Evolutionary conservation across 352 stramenopile species (phyloP).

Genomic region (Globisporangium megalacanthum): DNA sequence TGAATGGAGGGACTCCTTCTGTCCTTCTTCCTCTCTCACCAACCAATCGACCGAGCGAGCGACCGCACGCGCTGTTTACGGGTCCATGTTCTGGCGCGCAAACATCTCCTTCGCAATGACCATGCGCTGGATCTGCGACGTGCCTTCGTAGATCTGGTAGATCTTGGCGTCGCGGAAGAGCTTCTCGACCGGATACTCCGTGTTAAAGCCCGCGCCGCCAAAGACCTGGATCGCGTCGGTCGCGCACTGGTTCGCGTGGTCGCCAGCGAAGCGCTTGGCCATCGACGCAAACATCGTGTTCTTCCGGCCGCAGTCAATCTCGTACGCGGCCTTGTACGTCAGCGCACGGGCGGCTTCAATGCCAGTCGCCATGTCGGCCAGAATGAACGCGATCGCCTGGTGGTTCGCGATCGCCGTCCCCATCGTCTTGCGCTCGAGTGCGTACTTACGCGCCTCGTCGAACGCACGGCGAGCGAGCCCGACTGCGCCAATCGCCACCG

Average conservation of each 20-base stretch:
- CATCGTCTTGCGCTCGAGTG: constrained; percentile 86
- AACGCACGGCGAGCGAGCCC: constrained; percentile 83
- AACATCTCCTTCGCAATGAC: constrained; percentile 90
- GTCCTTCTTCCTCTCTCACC: neutral
- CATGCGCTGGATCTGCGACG: constrained; percentile 89
- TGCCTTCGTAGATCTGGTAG: constrained; percentile 92
- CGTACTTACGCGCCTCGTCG: constrained; percentile 86
- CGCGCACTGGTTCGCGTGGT: constrained; percentile 84
- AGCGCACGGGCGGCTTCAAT: constrained; percentile 82
- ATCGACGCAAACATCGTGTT: constrained; percentile 90
- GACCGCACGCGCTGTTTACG: constrained; percentile 21
- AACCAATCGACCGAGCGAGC: too few relatives aligned
- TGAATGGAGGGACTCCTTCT: too few relatives aligned
- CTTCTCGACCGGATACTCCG: constrained; percentile 91
- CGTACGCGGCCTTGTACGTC: constrained; percentile 87
- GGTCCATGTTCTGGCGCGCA: constrained; percentile 56
- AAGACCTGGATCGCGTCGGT: constrained; percentile 90
- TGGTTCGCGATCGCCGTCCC: constrained; percentile 78
- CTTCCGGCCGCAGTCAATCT: constrained; percentile 86
- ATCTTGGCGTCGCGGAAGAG: constrained; percentile 91
- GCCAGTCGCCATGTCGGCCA: constrained; percentile 88
- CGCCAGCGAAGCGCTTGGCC: constrained; percentile 87
- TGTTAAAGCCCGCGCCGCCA: constrained; percentile 88
- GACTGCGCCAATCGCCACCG: constrained; percentile 83
- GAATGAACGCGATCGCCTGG: constrained; percentile 87